A percentile compares a stretch with the other conserved stretches of the same genome.
Evolutionary conservation across 208 protist species (phyloP).

Genomic region (Crithidia mellificae): DNA sequence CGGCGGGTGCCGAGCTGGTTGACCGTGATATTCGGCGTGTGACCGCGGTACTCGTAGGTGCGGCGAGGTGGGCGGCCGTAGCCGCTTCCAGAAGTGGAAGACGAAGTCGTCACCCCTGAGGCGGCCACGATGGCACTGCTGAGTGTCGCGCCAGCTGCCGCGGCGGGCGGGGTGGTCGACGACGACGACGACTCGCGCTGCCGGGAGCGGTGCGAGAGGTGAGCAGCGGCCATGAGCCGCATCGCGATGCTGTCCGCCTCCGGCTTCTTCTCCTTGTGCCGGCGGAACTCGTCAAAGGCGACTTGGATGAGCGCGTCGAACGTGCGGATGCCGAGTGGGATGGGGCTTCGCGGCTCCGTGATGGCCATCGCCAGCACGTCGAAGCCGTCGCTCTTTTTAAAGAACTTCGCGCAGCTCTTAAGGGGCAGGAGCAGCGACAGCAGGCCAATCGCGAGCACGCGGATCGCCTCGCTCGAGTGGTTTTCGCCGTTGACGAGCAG

Average conservation of each 20-base stretch:
- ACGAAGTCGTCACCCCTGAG: no score
- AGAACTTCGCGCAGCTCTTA: constrained; percentile 63
- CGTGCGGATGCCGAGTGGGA: constrained; percentile 68
- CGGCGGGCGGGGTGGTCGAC: neutral
- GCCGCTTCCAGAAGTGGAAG: no score
- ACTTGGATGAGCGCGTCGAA: constrained; percentile 84
- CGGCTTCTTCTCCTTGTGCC: constrained; percentile 36
- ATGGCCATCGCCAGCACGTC: constrained; percentile 66
- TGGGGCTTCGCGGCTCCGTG: constrained; percentile 36
- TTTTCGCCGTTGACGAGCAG: constrained; percentile 70
- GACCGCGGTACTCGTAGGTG: constrained; percentile 23
- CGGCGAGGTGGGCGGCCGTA: constrained; percentile 10
- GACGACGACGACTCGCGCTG: constrained; percentile 22
- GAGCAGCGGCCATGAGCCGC: constrained; percentile 29
- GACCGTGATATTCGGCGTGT: constrained; percentile 31
- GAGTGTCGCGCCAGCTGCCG: neutral
- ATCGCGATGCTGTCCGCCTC: constrained; percentile 22
- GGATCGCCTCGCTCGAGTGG: constrained; percentile 78
- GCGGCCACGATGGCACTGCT: no score
- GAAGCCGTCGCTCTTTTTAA: constrained; percentile 66
- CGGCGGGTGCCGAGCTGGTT: constrained; percentile 49
- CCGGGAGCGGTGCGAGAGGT: constrained; percentile 35
- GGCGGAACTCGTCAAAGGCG: constrained; percentile 73
- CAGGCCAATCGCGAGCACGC: constrained; percentile 76
- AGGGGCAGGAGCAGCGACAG: constrained; percentile 79